Conservation (phyloP, 768 basidiomycete genomes). For the Pulveroboletus ravenelii region DNA sequence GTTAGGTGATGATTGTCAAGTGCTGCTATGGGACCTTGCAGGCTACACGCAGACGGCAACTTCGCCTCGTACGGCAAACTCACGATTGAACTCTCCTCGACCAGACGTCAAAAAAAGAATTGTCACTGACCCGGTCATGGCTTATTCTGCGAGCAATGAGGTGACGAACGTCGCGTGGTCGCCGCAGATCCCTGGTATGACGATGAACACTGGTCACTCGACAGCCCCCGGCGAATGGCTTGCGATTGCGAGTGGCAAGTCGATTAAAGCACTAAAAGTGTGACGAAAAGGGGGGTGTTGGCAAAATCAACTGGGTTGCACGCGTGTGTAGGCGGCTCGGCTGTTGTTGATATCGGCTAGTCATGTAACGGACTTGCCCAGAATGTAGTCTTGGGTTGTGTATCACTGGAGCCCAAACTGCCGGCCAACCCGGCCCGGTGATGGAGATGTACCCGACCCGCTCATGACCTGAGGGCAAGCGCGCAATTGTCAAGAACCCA, state of each 20-base stretch:
- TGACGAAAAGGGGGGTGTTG: constrained; percentile 37
- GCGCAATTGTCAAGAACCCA: too few relatives aligned
- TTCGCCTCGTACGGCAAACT: constrained; percentile 64
- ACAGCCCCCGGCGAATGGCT: constrained; percentile 83
- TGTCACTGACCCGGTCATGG: constrained; percentile 75
- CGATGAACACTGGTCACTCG: constrained; percentile 68
- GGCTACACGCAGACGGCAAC: constrained; percentile 55
- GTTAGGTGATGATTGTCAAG: constrained; percentile 87
- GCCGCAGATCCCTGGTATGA: constrained; percentile 73
- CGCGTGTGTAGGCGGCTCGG: too few relatives aligned
- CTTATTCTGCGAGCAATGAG: constrained; percentile 73
- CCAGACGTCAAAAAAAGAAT: constrained; percentile 76
- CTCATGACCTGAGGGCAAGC: too few relatives aligned
- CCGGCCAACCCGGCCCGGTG: not conserved
- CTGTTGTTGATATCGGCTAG: not conserved
- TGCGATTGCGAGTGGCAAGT: constrained; percentile 77
- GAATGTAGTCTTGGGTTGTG: too few relatives aligned
- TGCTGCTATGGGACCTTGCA: constrained; percentile 89
- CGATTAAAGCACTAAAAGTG: constrained; percentile 77
- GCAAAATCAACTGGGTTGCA: too few relatives aligned
- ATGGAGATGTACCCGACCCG: too few relatives aligned
- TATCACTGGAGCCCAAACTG: not conserved
- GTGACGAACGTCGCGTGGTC: constrained; percentile 87
- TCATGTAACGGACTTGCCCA: not conserved
- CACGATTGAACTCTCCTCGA: constrained; percentile 73